Conservation (phyloP, 1,284 basidiomycete genomes). For the Ceratobasidium papillatum region DNA sequence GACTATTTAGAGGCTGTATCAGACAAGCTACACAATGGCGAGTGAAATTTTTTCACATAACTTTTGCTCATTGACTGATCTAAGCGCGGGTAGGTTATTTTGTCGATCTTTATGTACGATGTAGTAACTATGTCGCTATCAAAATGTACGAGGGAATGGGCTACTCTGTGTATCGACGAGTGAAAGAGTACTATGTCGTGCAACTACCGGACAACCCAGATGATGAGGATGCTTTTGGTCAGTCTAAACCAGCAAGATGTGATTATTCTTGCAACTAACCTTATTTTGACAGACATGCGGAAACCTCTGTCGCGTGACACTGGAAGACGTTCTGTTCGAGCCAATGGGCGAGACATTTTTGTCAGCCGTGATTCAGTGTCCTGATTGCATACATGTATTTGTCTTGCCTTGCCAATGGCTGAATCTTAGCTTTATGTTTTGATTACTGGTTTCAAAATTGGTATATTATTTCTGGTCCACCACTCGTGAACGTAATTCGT, state of each 20-base stretch:
- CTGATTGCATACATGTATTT: neutral
- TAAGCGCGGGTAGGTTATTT: constrained; percentile 63
- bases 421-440: neutral
- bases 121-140: constrained; percentile 72
- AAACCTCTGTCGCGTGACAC: constrained; percentile 78
- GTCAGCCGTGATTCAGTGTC: constrained; percentile 63
- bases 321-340: constrained; percentile 67
- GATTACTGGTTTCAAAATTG: neutral
- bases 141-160: constrained; percentile 87
- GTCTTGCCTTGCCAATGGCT: neutral
- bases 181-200: constrained; percentile 86
- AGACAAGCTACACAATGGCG: constrained; percentile 71
- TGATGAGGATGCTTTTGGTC: constrained; percentile 92
- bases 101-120: constrained; percentile 88
- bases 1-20: constrained; percentile 81
- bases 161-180: constrained; percentile 86
- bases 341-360: constrained; percentile 76
- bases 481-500: neutral
- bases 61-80: neutral
- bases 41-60: neutral
- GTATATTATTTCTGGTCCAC: neutral
- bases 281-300: constrained; percentile 78
- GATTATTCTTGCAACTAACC: neutral
- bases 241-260: constrained; percentile 51
- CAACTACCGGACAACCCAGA: constrained; percentile 74